Conservation (phyloP, 371 early-diverging fungal species). For the Chytridium lagenaria region DNA sequence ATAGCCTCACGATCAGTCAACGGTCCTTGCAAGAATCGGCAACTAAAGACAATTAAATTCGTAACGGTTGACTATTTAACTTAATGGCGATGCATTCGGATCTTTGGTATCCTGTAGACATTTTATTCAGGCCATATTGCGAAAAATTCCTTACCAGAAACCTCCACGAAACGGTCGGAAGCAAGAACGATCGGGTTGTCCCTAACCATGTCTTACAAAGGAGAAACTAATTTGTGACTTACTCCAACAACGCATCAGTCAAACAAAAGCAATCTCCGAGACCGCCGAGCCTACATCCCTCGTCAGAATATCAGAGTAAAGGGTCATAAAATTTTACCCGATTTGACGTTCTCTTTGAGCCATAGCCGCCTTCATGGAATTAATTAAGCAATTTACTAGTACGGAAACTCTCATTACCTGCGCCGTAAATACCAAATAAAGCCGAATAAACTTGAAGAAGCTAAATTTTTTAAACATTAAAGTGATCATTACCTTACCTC, state of each 20-base stretch:
- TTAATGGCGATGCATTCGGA: constrained; percentile 20
- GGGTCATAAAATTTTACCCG: neutral
- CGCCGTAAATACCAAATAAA: constrained; percentile 17
- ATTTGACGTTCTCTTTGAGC: neutral
- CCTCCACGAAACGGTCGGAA: constrained; percentile 26
- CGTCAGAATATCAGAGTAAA: neutral
- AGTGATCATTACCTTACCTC: neutral
- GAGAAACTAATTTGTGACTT: neutral
- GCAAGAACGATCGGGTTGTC: constrained; percentile 36
- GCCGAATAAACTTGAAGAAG: constrained; percentile 14
- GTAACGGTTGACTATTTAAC: neutral
- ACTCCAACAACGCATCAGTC: constrained; percentile 16
- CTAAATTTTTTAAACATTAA: neutral
- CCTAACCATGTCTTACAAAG: neutral
- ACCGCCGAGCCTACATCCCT: constrained; percentile 17
- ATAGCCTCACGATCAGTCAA: constrained; percentile 23
- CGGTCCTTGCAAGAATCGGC: constrained; percentile 31
- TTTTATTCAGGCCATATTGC: neutral
- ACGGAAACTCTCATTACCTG: neutral
- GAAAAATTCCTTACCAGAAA: constrained; percentile 21
- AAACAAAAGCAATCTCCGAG: constrained; percentile 34
- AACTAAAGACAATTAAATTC: constrained; percentile 5
- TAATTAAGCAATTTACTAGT: neutral
- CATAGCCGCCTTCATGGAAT: neutral
- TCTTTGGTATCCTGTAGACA: constrained; percentile 18